Evolutionary conservation across 495 filamentous ascomycete genomes (phyloP).

Genomic region (Tuber microsphaerosporum): DNA sequence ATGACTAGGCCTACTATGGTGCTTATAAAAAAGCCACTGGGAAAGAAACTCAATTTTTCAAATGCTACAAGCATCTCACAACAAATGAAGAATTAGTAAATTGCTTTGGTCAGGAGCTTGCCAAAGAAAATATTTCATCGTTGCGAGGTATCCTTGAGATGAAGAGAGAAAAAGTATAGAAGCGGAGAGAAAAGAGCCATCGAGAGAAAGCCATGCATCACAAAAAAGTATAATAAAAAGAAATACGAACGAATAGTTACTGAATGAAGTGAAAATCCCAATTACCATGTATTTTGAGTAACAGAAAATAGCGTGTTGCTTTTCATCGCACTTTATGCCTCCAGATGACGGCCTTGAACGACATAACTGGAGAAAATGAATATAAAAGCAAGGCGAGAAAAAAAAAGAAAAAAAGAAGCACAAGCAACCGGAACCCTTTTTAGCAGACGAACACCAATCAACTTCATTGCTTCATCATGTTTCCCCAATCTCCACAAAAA

Average conservation of each 20-base stretch:
- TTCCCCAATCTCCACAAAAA: conserved; percentile 25
- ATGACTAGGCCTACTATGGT: neutral
- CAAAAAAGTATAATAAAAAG: conserved; percentile 10
- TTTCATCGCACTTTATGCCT: conserved; percentile 32
- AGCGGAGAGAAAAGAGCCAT: conserved; percentile 10
- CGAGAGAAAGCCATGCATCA: conserved; percentile 28
- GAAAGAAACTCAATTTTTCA: neutral
- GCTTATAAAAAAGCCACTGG: neutral
- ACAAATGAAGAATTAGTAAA: neutral
- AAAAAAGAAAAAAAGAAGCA: conserved; percentile 17
- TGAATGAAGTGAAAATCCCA: conserved; percentile 27
- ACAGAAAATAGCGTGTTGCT: conserved; percentile 22
- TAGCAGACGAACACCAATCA: conserved; percentile 33
- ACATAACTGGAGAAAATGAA: conserved; percentile 11
- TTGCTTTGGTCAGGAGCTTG: conserved; percentile 7
- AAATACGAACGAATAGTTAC: conserved; percentile 15
- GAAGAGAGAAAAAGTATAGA: conserved; percentile 7
- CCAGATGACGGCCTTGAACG: conserved; percentile 18
- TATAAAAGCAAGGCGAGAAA: conserved; percentile 23
- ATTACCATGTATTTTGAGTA: conserved; percentile 39
- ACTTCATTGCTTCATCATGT: conserved; percentile 39
- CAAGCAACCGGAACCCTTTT: conserved; percentile 28
- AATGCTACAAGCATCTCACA: neutral
- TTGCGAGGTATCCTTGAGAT: conserved; percentile 24
- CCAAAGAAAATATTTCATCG: conserved; percentile 1